Conservation (phyloP, 371 early-diverging fungal genomes). For the Mucor sp. region DNA sequence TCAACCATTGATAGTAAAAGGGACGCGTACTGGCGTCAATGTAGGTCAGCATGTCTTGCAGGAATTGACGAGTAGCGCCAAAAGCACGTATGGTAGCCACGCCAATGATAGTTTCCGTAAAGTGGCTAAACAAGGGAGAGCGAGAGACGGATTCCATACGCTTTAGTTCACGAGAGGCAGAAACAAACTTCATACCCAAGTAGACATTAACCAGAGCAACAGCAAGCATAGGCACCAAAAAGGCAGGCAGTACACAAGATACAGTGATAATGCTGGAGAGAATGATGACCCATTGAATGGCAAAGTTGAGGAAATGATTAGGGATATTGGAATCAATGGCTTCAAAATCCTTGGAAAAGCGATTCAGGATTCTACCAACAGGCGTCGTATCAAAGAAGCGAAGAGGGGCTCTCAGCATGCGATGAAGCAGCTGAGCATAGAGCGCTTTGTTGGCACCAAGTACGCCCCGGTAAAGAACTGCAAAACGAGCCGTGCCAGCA, state of each 20-base stretch:
- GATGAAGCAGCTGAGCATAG: conserved; percentile 21
- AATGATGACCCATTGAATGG: conserved; percentile 60
- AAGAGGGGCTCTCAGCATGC: conserved; percentile 36
- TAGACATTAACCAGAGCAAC: conserved; percentile 51
- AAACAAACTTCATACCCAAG: conserved; percentile 16
- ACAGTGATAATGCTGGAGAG: conserved; percentile 66
- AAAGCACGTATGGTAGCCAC: background rate
- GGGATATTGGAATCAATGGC: conserved; percentile 51
- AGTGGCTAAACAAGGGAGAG: too few species aligned
- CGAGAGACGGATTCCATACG: too few species aligned
- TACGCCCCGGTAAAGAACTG: conserved; percentile 49
- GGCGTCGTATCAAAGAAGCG: conserved; percentile 49
- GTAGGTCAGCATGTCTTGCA: background rate
- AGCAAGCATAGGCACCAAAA: conserved; percentile 45
- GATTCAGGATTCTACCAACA: conserved; percentile 76
- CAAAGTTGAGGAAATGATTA: conserved; percentile 48
- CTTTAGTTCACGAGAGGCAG: conserved; percentile 32
- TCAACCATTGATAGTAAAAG: conserved; percentile 67
- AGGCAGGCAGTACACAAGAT: conserved; percentile 60
- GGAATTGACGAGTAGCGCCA: background rate
- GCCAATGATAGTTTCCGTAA: too few species aligned
- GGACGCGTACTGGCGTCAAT: conserved; percentile 44
- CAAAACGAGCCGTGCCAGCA: conserved; percentile 35
- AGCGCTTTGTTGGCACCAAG: conserved; percentile 29
- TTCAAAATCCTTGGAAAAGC: conserved; percentile 61